A percentile compares a stretch with the other conserved stretches of the same genome.
phyloP scores from a whole-genome alignment of 2,329 filamentous ascomycete species.

The Phyllosticta paracitricarpa region DNA sequence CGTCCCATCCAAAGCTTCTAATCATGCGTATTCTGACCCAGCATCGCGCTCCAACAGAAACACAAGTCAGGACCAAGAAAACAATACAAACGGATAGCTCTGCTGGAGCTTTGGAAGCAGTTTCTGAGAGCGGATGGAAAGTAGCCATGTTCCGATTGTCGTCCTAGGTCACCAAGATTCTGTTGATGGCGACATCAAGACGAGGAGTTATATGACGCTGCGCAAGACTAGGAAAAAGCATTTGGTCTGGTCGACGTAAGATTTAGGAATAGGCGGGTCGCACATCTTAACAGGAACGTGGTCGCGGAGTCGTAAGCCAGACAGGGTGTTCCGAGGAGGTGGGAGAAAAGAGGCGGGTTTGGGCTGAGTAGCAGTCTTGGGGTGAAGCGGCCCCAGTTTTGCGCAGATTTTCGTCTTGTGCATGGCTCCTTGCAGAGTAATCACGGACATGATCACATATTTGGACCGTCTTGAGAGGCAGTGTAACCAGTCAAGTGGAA shows the following conservation, averaged over 20 bases:
- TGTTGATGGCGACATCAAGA: neutral
- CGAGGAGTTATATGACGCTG: neutral
- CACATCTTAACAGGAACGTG: neutral
- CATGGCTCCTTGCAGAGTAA: constrained; percentile 1
- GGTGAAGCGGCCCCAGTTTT: neutral
- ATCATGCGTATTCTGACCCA: constrained; percentile 32
- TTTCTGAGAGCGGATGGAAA: constrained; percentile 3
- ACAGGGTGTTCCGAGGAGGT: neutral
- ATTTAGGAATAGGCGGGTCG: neutral
- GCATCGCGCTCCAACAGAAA: constrained; percentile 28
- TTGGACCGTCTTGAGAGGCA: neutral
- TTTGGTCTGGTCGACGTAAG: neutral
- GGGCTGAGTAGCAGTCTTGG: neutral
- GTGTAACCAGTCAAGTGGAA: constrained; percentile 3
- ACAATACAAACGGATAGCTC: constrained; percentile 19
- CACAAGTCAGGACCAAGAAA: constrained; percentile 29
- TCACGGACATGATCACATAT: neutral
- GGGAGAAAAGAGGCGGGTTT: neutral
- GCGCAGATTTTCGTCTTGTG: neutral
- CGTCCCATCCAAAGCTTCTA: constrained; percentile 35
- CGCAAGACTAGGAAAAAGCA: neutral
- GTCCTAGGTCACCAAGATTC: neutral
- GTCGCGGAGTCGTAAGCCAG: neutral
- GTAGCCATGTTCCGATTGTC: neutral
- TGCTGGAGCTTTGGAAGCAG: constrained; percentile 17